Evolutionary conservation across 2,329 filamentous ascomycete genomes (phyloP).

Genomic region (Alternaria sp.): DNA sequence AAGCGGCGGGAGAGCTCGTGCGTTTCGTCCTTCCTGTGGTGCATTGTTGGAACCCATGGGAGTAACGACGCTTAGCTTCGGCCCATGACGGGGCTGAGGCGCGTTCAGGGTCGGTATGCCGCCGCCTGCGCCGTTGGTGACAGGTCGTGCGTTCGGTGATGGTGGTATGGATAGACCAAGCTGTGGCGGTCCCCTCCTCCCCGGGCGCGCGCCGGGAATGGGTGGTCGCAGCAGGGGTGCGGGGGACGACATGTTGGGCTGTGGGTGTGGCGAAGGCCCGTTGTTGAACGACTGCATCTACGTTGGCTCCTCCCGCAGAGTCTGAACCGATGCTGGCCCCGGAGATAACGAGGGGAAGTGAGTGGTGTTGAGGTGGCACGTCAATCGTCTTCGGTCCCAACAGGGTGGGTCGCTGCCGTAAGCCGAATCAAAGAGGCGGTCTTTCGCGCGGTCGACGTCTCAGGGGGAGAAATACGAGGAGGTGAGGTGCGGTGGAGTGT

Average conservation of each 20-base stretch:
- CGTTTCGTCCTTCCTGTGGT: slow-evolving; percentile 70
- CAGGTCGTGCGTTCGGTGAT: slow-evolving; percentile 80
- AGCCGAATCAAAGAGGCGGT: slow-evolving; percentile 38
- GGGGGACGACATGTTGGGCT: slow-evolving; percentile 71
- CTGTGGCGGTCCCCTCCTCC: slow-evolving; percentile 71
- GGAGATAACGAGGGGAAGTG: slow-evolving; percentile 20
- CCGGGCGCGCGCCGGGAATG: slow-evolving; percentile 69
- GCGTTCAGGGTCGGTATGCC: slow-evolving; percentile 35
- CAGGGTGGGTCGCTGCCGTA: slow-evolving; percentile 35
- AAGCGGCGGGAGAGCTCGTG: slow-evolving; percentile 61
- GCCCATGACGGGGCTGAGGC: slow-evolving; percentile 66
- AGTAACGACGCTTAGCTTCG: slow-evolving; percentile 84
- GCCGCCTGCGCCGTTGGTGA: slow-evolving; percentile 66
- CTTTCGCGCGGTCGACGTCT: slow-evolving; percentile 14
- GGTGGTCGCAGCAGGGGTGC: slow-evolving; percentile 84
- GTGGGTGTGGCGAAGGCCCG: slow-evolving; percentile 27
- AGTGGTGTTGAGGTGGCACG: slow-evolving; percentile 29
- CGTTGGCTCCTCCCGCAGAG: slow-evolving; percentile 9
- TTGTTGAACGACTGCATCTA: slow-evolving; percentile 38
- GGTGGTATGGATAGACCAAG: slow-evolving; percentile 90
- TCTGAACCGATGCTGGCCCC: slow-evolving; percentile 8
- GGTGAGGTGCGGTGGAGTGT: not conserved
- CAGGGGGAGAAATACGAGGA: not conserved
- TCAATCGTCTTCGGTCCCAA: slow-evolving; percentile 34
- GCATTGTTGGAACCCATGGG: slow-evolving; percentile 81